Evolutionary conservation across 176 grass and related monocot species (phyloP), one percentile per base, ranked within the genome.

Genomic region (Raddia guianensis): DNA sequence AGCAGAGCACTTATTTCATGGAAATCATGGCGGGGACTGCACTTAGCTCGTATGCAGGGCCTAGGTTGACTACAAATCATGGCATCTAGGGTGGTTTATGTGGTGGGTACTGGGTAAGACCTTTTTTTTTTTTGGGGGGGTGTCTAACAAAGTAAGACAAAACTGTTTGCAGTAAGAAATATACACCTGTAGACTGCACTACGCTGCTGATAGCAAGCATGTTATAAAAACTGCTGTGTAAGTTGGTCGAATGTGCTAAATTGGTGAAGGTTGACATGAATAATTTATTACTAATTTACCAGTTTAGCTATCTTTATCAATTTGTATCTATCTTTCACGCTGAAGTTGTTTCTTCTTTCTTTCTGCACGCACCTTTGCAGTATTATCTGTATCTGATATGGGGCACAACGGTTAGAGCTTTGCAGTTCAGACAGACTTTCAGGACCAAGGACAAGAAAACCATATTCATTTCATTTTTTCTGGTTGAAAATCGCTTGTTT

Each of bases 401-500:
- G 9, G 10, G 9, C 20, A 61, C 9, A 32, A 61, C 27, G 19
- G 8, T 76, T 46, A 18, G 14, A 57, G 16, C 64, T 57, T 69
- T 80, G 10, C 58, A 63, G 74, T 62, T 35, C 58, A 61, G 74
- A 27, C 27, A 27, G 27, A 27, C 44, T 49, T 15, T 76, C 14
- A 20, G 74, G n/a, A 32, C 44, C 57, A 76, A 21, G n/a, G 62
- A 53, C 32, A 63, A 68, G 19, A 9, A 80, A 60, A n/a, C 52
- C 6, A 43, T 54, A 7, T 66, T 79, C 37, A 6, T 3, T 20
- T 62, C 12, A 44, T 33, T 3, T 49, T 68, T 34, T 44, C 16
- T 44, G 9, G 8, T 55, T 45, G 8, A 68, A 54, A 56, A 57
- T 18, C 57, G 12, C 37, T 66, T 12, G 47, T 53, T 68, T 65